Conservation (phyloP, 192 early-diverging fungal genomes). For the Jimgerdemannia lactiflua region DNA sequence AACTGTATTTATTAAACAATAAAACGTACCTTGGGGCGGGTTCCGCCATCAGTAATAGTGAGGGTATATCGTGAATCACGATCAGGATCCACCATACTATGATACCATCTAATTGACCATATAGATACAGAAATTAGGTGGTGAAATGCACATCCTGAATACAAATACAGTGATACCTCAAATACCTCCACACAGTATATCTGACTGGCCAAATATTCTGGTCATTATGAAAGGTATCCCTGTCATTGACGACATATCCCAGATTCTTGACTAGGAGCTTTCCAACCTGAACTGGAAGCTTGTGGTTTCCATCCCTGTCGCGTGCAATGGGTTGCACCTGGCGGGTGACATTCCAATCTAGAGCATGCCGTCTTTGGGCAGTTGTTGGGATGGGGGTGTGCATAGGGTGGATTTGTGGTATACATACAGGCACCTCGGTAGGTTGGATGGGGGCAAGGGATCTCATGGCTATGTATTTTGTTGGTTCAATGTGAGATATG, state of each 20-base stretch:
- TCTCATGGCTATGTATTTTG: too few species aligned
- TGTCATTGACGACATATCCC: slow-evolving; percentile 74
- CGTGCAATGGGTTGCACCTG: slow-evolving; percentile 42
- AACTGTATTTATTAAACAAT: too few species aligned
- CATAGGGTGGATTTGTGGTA: too few species aligned
- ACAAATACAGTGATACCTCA: background rate
- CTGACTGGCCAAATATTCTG: slow-evolving; percentile 93
- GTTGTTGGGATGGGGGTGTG: too few species aligned
- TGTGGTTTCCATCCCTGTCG: slow-evolving; percentile 64
- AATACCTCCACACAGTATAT: slow-evolving; percentile 60
- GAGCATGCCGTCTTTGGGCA: too few species aligned
- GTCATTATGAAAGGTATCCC: slow-evolving; percentile 81
- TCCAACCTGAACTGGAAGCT: slow-evolving; percentile 78
- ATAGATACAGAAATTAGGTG: background rate
- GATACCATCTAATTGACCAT: slow-evolving; percentile 29
- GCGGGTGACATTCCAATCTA: too few species aligned
- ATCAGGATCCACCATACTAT: slow-evolving; percentile 41
- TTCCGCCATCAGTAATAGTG: too few species aligned
- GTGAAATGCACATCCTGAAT: background rate
- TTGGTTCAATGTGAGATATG: too few species aligned
- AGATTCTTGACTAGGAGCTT: slow-evolving; percentile 69
- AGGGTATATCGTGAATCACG: too few species aligned
- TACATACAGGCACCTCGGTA: too few species aligned
- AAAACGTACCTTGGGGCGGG: too few species aligned
- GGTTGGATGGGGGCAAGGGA: too few species aligned